Evolutionary conservation across 305 asterid species (phyloP).

Genomic region (Petunia hybrid): DNA sequence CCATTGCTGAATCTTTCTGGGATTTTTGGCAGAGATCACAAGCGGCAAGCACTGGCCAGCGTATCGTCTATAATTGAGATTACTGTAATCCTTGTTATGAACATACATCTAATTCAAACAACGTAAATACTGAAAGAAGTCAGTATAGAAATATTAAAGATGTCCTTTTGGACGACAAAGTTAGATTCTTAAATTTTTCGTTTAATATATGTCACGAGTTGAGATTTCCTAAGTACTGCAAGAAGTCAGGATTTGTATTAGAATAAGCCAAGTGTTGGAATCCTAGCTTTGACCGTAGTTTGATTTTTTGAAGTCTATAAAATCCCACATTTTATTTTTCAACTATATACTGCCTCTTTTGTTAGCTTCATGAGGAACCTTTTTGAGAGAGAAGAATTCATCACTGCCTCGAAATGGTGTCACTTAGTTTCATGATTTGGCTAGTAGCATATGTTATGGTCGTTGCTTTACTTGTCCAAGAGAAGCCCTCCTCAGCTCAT

Average conservation of each 20-base stretch:
- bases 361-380: constrained; percentile 34
- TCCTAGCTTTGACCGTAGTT: constrained; percentile 65
- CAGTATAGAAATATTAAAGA: constrained; percentile 7
- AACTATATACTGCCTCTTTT: constrained; percentile 18
- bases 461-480: constrained; percentile 51
- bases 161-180: not conserved
- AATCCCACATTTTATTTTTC: constrained; percentile 40
- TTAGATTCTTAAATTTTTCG: not conserved
- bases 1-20: no score
- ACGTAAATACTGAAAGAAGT: not conserved
- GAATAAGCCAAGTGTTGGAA: constrained; percentile 58
- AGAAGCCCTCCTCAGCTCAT: constrained; percentile 44
- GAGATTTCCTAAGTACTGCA: constrained; percentile 65
- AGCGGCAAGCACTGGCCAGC: not conserved
- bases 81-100: not conserved
- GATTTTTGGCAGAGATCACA: not conserved
- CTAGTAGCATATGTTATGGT: constrained; percentile 46
- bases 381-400: constrained; percentile 4
- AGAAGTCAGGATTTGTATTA: constrained; percentile 43
- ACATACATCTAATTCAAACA: not conserved
- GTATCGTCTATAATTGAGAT: not conserved
- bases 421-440: constrained; percentile 37
- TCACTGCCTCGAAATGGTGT: constrained; percentile 49
- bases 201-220: constrained; percentile 32
- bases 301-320: constrained; percentile 53